These are phyloP conservation scores for Davidsoniella eucalypti DNA, from an alignment of 2,329 filamentous ascomycete genomes.

Conservation along the genomic window DNA sequence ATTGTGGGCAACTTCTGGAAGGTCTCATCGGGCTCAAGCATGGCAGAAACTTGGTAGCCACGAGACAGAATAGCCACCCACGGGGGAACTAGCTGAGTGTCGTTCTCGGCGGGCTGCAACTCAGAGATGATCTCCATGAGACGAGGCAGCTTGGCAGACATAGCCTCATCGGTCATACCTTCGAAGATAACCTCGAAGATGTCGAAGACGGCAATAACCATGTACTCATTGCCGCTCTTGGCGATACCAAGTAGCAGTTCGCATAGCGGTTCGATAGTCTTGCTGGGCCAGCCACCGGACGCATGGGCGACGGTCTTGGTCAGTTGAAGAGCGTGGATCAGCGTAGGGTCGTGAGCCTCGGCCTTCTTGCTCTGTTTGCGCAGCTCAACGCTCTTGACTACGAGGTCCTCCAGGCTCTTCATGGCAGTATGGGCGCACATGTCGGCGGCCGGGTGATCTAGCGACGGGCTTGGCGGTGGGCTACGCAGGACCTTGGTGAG, in stretches of 20 bases:
- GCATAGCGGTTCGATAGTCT: slow-evolving; percentile 83
- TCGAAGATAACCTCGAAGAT: slow-evolving; percentile 96
- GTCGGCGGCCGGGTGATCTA: slow-evolving; percentile 88
- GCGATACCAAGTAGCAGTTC: slow-evolving; percentile 81
- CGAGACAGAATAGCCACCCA: slow-evolving; percentile 94
- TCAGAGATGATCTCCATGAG: slow-evolving; percentile 85
- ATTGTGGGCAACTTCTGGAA: slow-evolving; percentile 79
- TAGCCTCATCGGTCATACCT: slow-evolving; percentile 75
- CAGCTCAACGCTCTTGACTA: slow-evolving; percentile 41
- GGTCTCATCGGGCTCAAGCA: slow-evolving; percentile 76
- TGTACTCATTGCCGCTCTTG: slow-evolving; percentile 78
- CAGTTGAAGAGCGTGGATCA: slow-evolving; percentile 85
- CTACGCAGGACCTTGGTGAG: slow-evolving; percentile 67
- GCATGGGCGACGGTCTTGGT: slow-evolving; percentile 78
- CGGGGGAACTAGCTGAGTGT: slow-evolving; percentile 83
- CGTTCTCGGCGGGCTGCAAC: slow-evolving; percentile 77
- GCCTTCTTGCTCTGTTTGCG: slow-evolving; percentile 48
- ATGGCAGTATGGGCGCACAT: slow-evolving; percentile 90
- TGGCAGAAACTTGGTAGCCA: slow-evolving; percentile 84
- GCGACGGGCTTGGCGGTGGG: slow-evolving; percentile 74
- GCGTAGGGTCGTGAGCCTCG: slow-evolving; percentile 54
- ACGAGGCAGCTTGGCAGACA: slow-evolving; percentile 75
- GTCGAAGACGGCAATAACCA: slow-evolving; percentile 92
- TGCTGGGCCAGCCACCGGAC: slow-evolving; percentile 88
- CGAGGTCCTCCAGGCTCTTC: slow-evolving; percentile 60